Evolutionary conservation across 140 eudicot genomes (phyloP), one percentile per base, ranked within the genome.

Genomic region (Cichorium intybus): DNA sequence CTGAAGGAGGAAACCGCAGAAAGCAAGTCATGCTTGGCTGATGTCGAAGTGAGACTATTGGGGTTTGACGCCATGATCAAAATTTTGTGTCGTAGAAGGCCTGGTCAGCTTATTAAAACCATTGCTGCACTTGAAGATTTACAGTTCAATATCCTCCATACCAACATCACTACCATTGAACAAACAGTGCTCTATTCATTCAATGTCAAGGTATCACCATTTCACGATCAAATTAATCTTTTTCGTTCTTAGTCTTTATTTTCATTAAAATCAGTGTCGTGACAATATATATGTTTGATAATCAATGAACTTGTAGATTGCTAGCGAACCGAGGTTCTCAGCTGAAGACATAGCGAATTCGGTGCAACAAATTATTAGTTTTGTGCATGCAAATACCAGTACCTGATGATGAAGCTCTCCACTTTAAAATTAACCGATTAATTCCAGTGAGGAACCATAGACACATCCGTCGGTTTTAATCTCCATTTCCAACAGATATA

Each of bases 141-240:
- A 79, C 95, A 92, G 74, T 80, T 92, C 60, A 79, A 68, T 60
- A 88, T 92, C 66, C 93, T 92, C 50, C 99, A 92, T 41, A 92
- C 96, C 43, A 92, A 92, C 67, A 79, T 92, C 33, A 92, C 99
- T 41, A 85, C 99, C 53, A 92, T 92, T 69, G 99, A 92, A 45
- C 99, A 92, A 68, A 92, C 99, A 47, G 96, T 92, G 50, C 95
- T 92, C 60, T 92, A 92, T 70, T 88, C 99, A 31, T 92, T 92
- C 82, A 88, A 88, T 76, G 90, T 92, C 26, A 85, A 88, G 96
- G 98, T 92, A 65, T 66, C 24, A 56, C 20, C 22, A 20, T 27
- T 21, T 34, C 56, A 18, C n/a, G n/a, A n/a, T n/a, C 21, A 43
- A 4, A 15, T 28, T 6, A 6, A 3, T 6, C 11, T 5, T 12